phyloP scores from a whole-genome alignment of 2,329 filamentous ascomycete genomes.

The Colletotrichum caudatum region DNA sequence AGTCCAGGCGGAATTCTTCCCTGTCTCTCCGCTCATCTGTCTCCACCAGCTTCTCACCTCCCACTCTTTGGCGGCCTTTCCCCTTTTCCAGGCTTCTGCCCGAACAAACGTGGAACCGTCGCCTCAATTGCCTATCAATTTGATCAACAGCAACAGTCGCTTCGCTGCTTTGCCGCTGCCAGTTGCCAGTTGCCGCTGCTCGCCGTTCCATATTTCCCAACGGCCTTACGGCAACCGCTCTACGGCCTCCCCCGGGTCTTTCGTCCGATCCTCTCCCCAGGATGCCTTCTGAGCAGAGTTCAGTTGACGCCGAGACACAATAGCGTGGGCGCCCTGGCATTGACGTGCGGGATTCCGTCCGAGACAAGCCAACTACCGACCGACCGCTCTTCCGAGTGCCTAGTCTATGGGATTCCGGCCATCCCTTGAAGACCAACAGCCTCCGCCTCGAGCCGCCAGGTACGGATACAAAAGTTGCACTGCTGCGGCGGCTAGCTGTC shows the following conservation, averaged over 20 bases:
- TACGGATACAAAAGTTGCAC: background rate
- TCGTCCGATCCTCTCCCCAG: slow-evolving; percentile 12
- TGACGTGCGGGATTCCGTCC: slow-evolving; percentile 26
- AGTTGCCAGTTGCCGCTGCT: background rate
- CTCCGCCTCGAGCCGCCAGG: slow-evolving; percentile 4
- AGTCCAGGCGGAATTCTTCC: slow-evolving; percentile 15
- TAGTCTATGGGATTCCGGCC: slow-evolving; percentile 4
- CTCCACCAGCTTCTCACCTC: slow-evolving; percentile 14
- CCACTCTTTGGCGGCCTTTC: slow-evolving; percentile 15
- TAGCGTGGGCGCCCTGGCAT: slow-evolving; percentile 24
- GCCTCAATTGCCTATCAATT: slow-evolving; percentile 10
- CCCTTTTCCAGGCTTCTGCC: slow-evolving; percentile 27
- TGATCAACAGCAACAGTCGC: background rate
- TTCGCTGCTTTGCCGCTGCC: slow-evolving; percentile 2
- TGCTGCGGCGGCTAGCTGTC: background rate
- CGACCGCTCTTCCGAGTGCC: background rate
- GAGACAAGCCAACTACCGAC: slow-evolving; percentile 24
- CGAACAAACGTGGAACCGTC: slow-evolving; percentile 13
- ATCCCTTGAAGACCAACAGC: background rate
- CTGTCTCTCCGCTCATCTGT: background rate
- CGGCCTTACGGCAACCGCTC: background rate
- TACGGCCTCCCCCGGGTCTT: background rate
- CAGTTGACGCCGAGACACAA: slow-evolving; percentile 31
- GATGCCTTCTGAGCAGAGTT: slow-evolving; percentile 15
- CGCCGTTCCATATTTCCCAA: slow-evolving; percentile 8